These are phyloP conservation scores for Saturnispora serradocipensis DNA, from an alignment of 805 yeast species.

Conservation along the genomic window DNA sequence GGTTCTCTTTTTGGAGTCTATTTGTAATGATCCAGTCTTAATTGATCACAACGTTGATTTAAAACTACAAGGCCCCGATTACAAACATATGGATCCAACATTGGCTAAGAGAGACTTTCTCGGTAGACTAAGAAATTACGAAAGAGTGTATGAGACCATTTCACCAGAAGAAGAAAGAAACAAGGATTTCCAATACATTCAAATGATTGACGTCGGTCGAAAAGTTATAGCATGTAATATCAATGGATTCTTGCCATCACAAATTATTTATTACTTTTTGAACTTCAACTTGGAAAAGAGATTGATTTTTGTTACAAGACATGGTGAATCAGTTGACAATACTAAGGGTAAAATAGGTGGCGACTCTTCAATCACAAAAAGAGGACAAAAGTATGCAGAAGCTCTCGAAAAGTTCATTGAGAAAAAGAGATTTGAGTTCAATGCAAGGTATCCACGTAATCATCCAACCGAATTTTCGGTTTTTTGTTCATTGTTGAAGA, in stretches of 20 bases:
- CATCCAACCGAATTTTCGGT: slow-evolving; percentile 42
- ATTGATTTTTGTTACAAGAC: slow-evolving; percentile 91
- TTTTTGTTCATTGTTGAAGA: slow-evolving; percentile 81
- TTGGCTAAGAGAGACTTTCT: slow-evolving; percentile 74
- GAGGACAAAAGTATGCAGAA: slow-evolving; percentile 68
- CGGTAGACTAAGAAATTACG: slow-evolving; percentile 74
- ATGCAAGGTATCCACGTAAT: slow-evolving; percentile 48
- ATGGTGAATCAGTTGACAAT: slow-evolving; percentile 87
- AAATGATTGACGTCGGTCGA: slow-evolving; percentile 93
- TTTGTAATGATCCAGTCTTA: slow-evolving; percentile 70
- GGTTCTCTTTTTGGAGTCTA: slow-evolving; percentile 76
- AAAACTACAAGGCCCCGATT: slow-evolving; percentile 90
- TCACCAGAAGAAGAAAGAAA: slow-evolving; percentile 61
- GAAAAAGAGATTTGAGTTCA: slow-evolving; percentile 59
- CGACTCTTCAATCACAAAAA: slow-evolving; percentile 67
- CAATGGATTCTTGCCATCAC: slow-evolving; percentile 81
- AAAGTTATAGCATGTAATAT: slow-evolving; percentile 89
- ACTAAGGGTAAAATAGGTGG: slow-evolving; percentile 87
- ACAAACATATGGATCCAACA: slow-evolving; percentile 74
- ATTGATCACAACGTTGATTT: slow-evolving; percentile 75
- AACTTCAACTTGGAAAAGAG: slow-evolving; percentile 84
- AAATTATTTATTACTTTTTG: slow-evolving; percentile 80
- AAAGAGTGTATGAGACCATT: slow-evolving; percentile 81
- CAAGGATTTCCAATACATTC: slow-evolving; percentile 70
- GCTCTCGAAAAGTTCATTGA: slow-evolving; percentile 70